A percentile compares a stretch with the other conserved stretches of the same genome.
Conservation (phyloP, 257 asterid genomes). For the Rauvolfia tetraphylla region DNA sequence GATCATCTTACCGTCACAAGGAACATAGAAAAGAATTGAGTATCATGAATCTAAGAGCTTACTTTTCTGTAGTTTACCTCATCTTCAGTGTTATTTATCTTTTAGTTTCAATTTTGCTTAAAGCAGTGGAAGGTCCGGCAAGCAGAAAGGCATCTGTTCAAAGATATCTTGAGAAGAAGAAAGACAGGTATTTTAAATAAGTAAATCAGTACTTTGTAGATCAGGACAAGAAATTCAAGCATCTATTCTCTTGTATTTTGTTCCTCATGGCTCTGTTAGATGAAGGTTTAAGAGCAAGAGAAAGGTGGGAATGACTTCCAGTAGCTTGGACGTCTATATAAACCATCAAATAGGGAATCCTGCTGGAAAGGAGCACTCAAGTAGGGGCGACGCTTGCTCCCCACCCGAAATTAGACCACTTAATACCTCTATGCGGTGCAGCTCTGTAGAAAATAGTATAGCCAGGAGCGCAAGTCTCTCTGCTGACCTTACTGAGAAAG, state of each 20-base stretch:
- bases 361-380: constrained; percentile 32
- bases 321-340: constrained; percentile 48
- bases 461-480: constrained; percentile 40
- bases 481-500: constrained; percentile 46
- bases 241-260: constrained; percentile 18
- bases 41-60: neutral
- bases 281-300: constrained; percentile 97
- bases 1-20: neutral
- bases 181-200: constrained; percentile 73
- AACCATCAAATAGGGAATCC: constrained; percentile 47
- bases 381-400: constrained; percentile 40
- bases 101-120: constrained; percentile 19
- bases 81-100: constrained; percentile 15
- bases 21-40: neutral
- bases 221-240: constrained; percentile 17
- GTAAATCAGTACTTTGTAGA: constrained; percentile 19
- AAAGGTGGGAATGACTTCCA: constrained; percentile 52
- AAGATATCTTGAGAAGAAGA: constrained; percentile 89
- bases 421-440: constrained; percentile 45
- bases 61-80: constrained; percentile 7
- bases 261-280: constrained; percentile 70
- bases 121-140: constrained; percentile 63
- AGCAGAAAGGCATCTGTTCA: constrained; percentile 84
- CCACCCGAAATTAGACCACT: constrained; percentile 47
- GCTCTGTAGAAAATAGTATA: constrained; percentile 46